These are phyloP conservation scores for Cystobasidium slooffiae DNA, from an alignment of 1,284 basidiomycete genomes.

Conservation along the genomic window DNA sequence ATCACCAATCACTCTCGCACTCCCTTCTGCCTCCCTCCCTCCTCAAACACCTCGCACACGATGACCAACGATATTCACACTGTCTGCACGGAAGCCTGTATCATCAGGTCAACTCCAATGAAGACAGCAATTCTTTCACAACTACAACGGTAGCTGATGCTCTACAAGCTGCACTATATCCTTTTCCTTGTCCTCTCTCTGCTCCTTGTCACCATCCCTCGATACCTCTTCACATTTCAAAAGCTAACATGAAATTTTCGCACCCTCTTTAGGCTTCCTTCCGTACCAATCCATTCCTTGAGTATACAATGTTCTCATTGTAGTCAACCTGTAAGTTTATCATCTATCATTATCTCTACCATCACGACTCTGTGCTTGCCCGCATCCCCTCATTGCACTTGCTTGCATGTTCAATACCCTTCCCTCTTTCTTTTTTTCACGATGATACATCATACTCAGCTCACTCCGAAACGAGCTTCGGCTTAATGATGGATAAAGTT, in stretches of 20 bases:
- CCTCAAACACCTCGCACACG: conserved; percentile 21
- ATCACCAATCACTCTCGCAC: neutral
- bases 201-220: neutral
- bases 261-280: neutral
- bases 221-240: too few relatives aligned
- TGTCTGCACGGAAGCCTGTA: conserved; percentile 41
- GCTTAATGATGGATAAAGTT: conserved; percentile 26
- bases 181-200: neutral
- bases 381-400: neutral
- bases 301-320: neutral
- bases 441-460: conserved; percentile 40
- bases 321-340: neutral
- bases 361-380: neutral
- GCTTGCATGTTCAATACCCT: neutral
- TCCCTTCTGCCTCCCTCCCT: neutral
- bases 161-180: neutral
- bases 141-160: conserved; percentile 45
- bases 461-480: conserved; percentile 33
- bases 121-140: conserved; percentile 40
- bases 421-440: neutral
- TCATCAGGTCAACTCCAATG: conserved; percentile 21
- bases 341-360: neutral
- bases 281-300: neutral
- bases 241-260: conserved; percentile 9
- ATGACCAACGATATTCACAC: conserved; percentile 45